phyloP scores from a whole-genome alignment of 2,329 filamentous ascomycete species.

The Xylariales sp. region DNA sequence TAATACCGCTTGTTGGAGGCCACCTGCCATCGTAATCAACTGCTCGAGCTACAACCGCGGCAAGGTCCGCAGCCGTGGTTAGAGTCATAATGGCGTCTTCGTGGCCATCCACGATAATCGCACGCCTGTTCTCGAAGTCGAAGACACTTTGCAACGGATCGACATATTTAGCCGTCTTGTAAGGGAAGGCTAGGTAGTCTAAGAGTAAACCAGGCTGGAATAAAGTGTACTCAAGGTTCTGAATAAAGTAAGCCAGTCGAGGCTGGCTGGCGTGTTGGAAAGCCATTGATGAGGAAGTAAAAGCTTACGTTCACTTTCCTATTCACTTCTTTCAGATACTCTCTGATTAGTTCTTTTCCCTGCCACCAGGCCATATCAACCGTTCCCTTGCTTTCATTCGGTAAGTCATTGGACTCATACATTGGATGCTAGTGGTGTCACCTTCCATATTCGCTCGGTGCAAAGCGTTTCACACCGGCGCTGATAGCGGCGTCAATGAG shows the following conservation, averaged over 20 bases:
- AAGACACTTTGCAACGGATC: slow-evolving; percentile 31
- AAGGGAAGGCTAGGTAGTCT: slow-evolving; percentile 49
- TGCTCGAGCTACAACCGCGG: slow-evolving; percentile 31
- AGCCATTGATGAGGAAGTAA: too few relatives aligned
- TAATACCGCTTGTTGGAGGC: slow-evolving; percentile 37
- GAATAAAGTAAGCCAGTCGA: too few relatives aligned
- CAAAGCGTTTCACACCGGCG: slow-evolving; percentile 56
- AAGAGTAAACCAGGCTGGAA: slow-evolving; percentile 52
- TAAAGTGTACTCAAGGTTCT: slow-evolving; percentile 53
- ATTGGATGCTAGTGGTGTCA: slow-evolving; percentile 17
- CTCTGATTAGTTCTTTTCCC: slow-evolving; percentile 37
- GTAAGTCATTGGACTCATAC: slow-evolving; percentile 6
- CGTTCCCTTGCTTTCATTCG: slow-evolving; percentile 14
- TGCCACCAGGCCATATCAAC: slow-evolving; percentile 42
- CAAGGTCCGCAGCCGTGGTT: slow-evolving; percentile 39
- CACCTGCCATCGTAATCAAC: slow-evolving; percentile 40
- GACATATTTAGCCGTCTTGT: slow-evolving; percentile 41
- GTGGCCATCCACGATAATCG: slow-evolving; percentile 35
- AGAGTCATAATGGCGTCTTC: slow-evolving; percentile 39
- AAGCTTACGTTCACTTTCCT: slow-evolving; percentile 2
- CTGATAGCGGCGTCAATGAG: slow-evolving; percentile 55
- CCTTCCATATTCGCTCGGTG: slow-evolving; percentile 55
- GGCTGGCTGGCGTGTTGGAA: too few relatives aligned
- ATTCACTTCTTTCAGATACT: slow-evolving; percentile 36
- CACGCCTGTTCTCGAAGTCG: slow-evolving; percentile 36